Base-by-base conservation (phyloP, 495 filamentous ascomycete genomes). In the Podospora anserina region DNA sequence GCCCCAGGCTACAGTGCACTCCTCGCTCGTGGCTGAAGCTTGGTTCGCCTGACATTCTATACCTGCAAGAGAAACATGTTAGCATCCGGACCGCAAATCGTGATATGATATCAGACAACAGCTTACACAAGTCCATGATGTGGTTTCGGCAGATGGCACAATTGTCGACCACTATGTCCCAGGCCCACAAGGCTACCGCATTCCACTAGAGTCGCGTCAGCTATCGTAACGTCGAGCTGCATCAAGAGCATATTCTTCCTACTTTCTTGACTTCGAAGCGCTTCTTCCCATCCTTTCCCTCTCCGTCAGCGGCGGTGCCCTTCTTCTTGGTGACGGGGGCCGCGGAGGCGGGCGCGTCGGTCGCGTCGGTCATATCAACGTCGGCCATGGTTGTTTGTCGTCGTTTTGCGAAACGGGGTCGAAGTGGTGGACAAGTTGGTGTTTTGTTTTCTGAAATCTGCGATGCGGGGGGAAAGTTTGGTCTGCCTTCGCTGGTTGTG, bases 11-110 rank as follows among this genome's bases (percentile, higher is more conserved):
- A 99, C 95, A 19, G 95, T 99, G 77, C 95, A 99, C 77, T 99
- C 95, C 76, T 99, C 95, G 60, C 90, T 97, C 15, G 95, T 96
- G 61, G 95, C 94, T 30, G 93, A 97, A 44, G 94, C 94, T 79
- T 99, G 95, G 78, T 99, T 99, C n/a, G 95, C 95, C 80, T 99
- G 95, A 76, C 95, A 99, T 79, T 99, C 95, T 70, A 99, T 99
- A 78, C 93, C 92, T 96, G 56, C 44, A 70, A 49, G 39, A 49
- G 15, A 3, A 3, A 49, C 39, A 0, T 11, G 39, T 49, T 49
- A 49, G 39, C 2, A 11, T 18, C 5, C 9, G 13, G 39, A 18
- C 9, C 5, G 39, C 39, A 28, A 27, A 23, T 30, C 19, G 16
- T 39, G 32, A 6, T 11, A 49, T 16, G 39, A 11, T 5, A 49